phyloP scores from a whole-genome alignment of 108 stramenopile species.

The Pseudonitzschia multistriata region DNA sequence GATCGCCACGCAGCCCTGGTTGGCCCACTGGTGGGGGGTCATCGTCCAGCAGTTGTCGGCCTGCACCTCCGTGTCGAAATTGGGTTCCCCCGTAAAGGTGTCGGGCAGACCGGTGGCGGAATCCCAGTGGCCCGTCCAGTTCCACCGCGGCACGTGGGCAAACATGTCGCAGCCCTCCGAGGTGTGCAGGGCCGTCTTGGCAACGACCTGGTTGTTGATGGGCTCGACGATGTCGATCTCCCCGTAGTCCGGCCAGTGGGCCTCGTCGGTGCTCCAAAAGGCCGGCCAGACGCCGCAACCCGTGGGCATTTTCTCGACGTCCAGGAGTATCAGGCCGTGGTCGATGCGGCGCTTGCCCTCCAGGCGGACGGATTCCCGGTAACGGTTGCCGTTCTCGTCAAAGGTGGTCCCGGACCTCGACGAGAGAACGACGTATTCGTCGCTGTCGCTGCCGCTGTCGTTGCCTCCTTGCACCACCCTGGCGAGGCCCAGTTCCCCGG shows the following conservation, averaged over 20 bases:
- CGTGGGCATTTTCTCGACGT: conserved; percentile 77
- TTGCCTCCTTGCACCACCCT: conserved; percentile 8
- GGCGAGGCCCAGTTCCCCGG: conserved; percentile 36
- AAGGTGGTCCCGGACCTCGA: conserved; percentile 19
- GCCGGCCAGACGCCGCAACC: conserved; percentile 92
- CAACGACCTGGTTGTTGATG: conserved; percentile 71
- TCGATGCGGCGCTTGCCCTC: conserved; percentile 68
- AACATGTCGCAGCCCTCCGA: conserved; percentile 76
- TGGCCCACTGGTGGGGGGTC: conserved; percentile 87
- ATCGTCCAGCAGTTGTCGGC: conserved; percentile 73
- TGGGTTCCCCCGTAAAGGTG: conserved; percentile 53
- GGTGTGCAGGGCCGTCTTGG: conserved; percentile 88
- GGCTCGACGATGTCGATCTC: conserved; percentile 92
- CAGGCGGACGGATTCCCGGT: conserved; percentile 65
- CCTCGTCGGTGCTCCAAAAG: conserved; percentile 86
- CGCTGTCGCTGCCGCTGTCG: background rate
- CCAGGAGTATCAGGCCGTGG: conserved; percentile 71
- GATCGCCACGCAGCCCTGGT: conserved; percentile 87
- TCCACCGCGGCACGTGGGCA: conserved; percentile 62
- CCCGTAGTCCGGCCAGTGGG: conserved; percentile 80
- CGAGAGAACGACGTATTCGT: conserved; percentile 22
- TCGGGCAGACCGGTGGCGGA: conserved; percentile 74
- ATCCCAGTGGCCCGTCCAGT: conserved; percentile 74
- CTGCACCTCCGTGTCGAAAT: conserved; percentile 38
- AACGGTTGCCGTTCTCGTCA: conserved; percentile 20